A percentile compares a stretch with the other conserved stretches of the same genome.
Evolutionary conservation across 768 basidiomycete species (phyloP).

Genomic region (Vararia minispora): DNA sequence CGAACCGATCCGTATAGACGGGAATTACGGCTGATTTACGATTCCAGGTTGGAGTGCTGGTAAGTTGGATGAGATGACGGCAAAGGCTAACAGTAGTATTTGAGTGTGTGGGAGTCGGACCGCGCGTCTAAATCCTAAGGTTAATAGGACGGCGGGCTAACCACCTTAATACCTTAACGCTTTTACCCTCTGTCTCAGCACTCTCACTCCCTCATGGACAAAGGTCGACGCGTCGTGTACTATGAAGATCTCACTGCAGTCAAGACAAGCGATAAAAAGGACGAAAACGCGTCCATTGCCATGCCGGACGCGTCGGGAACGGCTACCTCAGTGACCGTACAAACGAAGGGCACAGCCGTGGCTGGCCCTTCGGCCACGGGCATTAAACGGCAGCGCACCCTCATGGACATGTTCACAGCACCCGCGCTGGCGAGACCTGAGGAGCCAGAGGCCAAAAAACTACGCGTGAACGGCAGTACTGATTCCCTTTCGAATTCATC

Average conservation of each 20-base stretch:
- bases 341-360: conserved; percentile 3
- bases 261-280: conserved; percentile 3
- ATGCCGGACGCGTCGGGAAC: not conserved
- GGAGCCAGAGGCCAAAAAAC: conserved; percentile 26
- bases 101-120: too few relatives aligned
- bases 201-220: conserved; percentile 5
- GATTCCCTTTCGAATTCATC: conserved; percentile 1
- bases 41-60: too few relatives aligned
- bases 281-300: conserved; percentile 3
- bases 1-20: too few relatives aligned
- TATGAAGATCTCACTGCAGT: conserved; percentile 22
- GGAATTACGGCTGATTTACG: too few relatives aligned
- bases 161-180: too few relatives aligned
- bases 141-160: too few relatives aligned
- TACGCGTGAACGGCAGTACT: too few relatives aligned
- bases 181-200: not conserved
- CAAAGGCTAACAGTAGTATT: too few relatives aligned
- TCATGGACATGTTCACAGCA: conserved; percentile 50
- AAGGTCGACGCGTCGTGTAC: conserved; percentile 18
- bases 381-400: conserved; percentile 48
- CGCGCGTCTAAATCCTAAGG: too few relatives aligned
- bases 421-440: conserved; percentile 28
- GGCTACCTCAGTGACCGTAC: conserved; percentile 1
- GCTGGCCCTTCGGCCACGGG: not conserved
- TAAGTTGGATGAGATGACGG: too few relatives aligned